Conservation (phyloP, 192 early-diverging fungal genomes). For the Coemansia sp. region DNA sequence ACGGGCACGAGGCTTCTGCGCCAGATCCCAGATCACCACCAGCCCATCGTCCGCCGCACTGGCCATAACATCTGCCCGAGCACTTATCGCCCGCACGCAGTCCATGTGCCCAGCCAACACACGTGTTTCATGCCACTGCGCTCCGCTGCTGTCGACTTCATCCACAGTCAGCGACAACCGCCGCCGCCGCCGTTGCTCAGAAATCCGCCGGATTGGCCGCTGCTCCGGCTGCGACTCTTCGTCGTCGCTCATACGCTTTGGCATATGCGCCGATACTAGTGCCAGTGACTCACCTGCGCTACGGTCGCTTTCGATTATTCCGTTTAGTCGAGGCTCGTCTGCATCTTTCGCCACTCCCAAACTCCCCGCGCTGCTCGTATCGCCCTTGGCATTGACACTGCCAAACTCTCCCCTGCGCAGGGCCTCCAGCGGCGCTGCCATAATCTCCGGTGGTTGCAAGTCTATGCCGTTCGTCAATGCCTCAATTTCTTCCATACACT, state of each 20-base stretch:
- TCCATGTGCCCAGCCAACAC: conserved; percentile 46
- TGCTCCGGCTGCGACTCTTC: conserved; percentile 4
- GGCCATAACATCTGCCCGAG: conserved; percentile 5
- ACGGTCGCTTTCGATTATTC: conserved; percentile 32
- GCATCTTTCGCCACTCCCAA: neutral
- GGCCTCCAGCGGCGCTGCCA: neutral
- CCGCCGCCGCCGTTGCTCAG: conserved; percentile 22
- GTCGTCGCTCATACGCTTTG: neutral
- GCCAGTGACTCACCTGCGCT: neutral
- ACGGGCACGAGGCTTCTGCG: conserved; percentile 2
- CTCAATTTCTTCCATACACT: conserved; percentile 42
- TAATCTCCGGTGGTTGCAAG: neutral
- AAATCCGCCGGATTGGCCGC: conserved; percentile 21
- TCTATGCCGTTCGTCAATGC: conserved; percentile 11
- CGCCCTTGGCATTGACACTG: neutral
- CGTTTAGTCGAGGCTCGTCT: conserved; percentile 7
- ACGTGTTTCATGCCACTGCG: conserved; percentile 1
- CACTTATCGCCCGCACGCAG: conserved; percentile 22
- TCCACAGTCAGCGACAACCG: conserved; percentile 28
- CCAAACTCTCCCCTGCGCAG: neutral
- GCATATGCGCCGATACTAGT: conserved; percentile 11
- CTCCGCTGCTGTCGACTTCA: conserved; percentile 6
- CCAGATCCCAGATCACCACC: conserved; percentile 46
- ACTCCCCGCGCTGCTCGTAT: neutral
- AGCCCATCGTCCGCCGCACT: conserved; percentile 45